Base-by-base conservation (phyloP, 352 stramenopile species). In the Phytophthora meadii region DNA sequence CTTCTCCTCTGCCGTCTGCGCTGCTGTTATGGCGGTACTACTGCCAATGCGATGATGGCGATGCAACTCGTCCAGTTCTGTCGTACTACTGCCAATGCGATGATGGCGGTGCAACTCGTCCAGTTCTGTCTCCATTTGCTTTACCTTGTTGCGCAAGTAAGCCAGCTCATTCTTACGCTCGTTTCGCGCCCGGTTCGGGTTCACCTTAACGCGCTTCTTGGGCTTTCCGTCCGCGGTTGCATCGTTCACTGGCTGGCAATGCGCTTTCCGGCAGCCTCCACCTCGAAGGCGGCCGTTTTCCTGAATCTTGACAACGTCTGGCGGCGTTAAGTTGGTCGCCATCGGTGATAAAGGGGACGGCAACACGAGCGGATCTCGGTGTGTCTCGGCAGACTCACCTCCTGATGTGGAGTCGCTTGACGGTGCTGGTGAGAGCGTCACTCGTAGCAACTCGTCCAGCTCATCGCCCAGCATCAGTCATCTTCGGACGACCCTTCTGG, bases 81-180 rank as follows among this genome's bases (percentile, higher is more conserved):
- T 62, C 54, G n/a, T n/a, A n/a, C n/a, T n/a, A n/a, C n/a, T n/a
- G n/a, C n/a, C n/a, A 15, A 50, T 25, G 37, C 25, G 49, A 22
- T 76, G 61, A 12, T 47, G 61, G 28, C 19, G 19, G 22, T 64
- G 50, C 37, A 78, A 49, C 40, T 70, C 74, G 30, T 47, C 32
- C 56, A 76, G 39, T 27, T 72, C 59, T 17, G 56, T 62, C 54
- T 80, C 63, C 74, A 82, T 82, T 65, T 84, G 76, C 27, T 56
- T 47, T 7, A 85, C 74, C 7, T 73, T 79, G 37, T 76, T 72
- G 59, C 76, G 76, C 56, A 86, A 42, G 39, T 85, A 86, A 15
- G 79, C 68, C 44, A 88, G 65, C 65, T 88, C 79, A 36, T 88
- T 70, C 48, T 85, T 85, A 34, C 71, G 74, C 54, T 82, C 66